Evolutionary conservation across 345 rosid species (phyloP), one percentile per base, ranked within the genome.

Genomic region (Eucalyptus cloeziana): DNA sequence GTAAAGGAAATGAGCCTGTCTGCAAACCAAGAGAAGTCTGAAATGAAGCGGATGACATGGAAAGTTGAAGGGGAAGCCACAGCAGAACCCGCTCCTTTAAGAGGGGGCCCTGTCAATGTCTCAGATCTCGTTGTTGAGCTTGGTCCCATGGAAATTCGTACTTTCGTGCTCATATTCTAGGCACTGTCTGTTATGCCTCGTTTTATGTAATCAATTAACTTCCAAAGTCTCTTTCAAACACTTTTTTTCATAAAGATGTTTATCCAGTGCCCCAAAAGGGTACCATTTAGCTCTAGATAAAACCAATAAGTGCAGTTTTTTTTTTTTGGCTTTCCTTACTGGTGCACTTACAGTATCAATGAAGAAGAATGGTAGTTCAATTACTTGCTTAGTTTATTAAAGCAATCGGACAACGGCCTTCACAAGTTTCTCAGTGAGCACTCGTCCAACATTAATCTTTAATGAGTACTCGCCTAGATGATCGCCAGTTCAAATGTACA

Each of bases 71-170:
- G 95, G 30, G 95, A 92, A 60, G 62, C 3, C 10, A 90, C 79
- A 13, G 27, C 51, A 3, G 87, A 88, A 54, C 6, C 91, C 3
- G 52, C 91, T 44, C 88, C 94, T 2, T 52, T 91, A 54, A 94
- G 92, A 92, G 97, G 98, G 9, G 95, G 96, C 10, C 93, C 94
- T 22, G 88, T 96, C 13, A 92, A 91, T 71, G 51, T 21, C 12
- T 93, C 94, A 6, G 90, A 90, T 54, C 93, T 94, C 31, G 80
- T 92, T n/a, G 95, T 96, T 7, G 96, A 96, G 94, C 94, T 96
- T n/a, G 96, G 92, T 76, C 97, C 97, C 31, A 95, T 96, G 98
- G 96, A 95, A 89, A 95, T 96, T 86, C 95, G 97, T 67, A 94
- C 97, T 80, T 95, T 95, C 92, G 52, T 95, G 91, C 88, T 95